A percentile compares a stretch with the other conserved stretches of the same genome.
phyloP scores from a whole-genome alignment of 2,329 filamentous ascomycete genomes.

The Xylaria digitata region DNA sequence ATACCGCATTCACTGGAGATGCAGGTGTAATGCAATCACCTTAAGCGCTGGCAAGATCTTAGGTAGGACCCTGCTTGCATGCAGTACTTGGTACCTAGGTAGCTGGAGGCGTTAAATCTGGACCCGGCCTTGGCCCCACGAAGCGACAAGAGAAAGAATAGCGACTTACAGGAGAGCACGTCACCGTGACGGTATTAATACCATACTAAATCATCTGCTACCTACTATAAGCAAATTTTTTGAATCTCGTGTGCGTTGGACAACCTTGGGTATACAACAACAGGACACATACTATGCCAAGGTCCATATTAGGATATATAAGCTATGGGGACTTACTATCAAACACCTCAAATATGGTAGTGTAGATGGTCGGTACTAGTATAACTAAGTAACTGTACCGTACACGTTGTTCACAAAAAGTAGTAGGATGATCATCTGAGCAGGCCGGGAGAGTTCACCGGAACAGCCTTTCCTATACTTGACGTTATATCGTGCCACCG shows the following conservation, averaged over 20 bases:
- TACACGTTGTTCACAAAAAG: neutral
- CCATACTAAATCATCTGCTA: neutral
- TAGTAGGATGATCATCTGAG: conserved; percentile 3
- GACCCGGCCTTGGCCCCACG: neutral
- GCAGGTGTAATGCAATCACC: neutral
- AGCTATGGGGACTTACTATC: too few relatives aligned
- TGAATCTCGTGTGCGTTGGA: neutral
- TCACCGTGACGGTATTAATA: neutral
- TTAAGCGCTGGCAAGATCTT: conserved; percentile 18
- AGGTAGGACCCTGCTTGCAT: conserved; percentile 24
- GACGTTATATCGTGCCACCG: conserved; percentile 29
- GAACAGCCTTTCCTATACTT: conserved; percentile 26
- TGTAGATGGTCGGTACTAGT: too few relatives aligned
- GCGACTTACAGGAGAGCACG: neutral
- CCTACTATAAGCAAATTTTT: neutral
- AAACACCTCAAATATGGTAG: too few relatives aligned
- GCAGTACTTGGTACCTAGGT: neutral
- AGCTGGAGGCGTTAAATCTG: conserved; percentile 1
- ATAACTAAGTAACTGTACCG: too few relatives aligned
- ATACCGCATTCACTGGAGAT: conserved; percentile 4
- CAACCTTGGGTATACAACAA: neutral
- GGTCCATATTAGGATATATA: too few relatives aligned
- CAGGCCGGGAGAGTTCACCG: conserved; percentile 12
- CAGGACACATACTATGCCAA: too few relatives aligned
- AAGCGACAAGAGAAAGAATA: neutral